Percentiles rank a stretch among this genome's conserved stretches.
Conservation (phyloP, 805 yeast genomes). For the Ogataea salicorniae region DNA sequence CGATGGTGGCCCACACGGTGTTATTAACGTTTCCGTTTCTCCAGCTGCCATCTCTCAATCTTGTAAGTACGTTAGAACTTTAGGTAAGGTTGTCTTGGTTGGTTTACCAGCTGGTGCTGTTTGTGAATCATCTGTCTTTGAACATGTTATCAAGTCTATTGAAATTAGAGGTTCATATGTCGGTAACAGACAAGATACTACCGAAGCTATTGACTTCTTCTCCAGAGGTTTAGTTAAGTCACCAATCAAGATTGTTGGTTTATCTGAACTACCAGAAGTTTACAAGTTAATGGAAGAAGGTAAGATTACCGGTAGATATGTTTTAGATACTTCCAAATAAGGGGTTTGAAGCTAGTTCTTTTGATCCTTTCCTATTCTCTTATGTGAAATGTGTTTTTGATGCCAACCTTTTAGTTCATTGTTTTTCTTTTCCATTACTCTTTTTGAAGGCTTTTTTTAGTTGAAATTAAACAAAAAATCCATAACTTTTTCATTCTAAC, state of each 20-base stretch:
- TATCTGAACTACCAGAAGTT: slow-evolving; percentile 64
- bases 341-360: slow-evolving; percentile 32
- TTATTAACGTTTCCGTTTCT: slow-evolving; percentile 59
- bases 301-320: slow-evolving; percentile 84
- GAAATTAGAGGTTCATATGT: slow-evolving; percentile 80
- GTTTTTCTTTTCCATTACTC: neutral
- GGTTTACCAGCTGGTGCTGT: slow-evolving; percentile 80
- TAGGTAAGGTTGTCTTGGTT: slow-evolving; percentile 60
- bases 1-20: slow-evolving; percentile 61
- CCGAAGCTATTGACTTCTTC: slow-evolving; percentile 72
- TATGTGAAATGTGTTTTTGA: neutral
- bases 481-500: too few relatives aligned
- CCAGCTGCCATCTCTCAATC: slow-evolving; percentile 49
- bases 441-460: neutral
- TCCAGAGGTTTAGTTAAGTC: slow-evolving; percentile 60
- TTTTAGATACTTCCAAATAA: slow-evolving; percentile 70
- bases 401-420: neutral
- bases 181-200: slow-evolving; percentile 85
- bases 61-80: slow-evolving; percentile 52
- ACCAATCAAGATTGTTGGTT: slow-evolving; percentile 69
- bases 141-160: slow-evolving; percentile 68
- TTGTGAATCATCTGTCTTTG: slow-evolving; percentile 65
- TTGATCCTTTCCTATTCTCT: neutral
- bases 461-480: too few relatives aligned
- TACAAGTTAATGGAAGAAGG: slow-evolving; percentile 82